These are phyloP conservation scores for Nyssa sinensis DNA, from an alignment of 148 eudicot species.

Conservation along the genomic window DNA sequence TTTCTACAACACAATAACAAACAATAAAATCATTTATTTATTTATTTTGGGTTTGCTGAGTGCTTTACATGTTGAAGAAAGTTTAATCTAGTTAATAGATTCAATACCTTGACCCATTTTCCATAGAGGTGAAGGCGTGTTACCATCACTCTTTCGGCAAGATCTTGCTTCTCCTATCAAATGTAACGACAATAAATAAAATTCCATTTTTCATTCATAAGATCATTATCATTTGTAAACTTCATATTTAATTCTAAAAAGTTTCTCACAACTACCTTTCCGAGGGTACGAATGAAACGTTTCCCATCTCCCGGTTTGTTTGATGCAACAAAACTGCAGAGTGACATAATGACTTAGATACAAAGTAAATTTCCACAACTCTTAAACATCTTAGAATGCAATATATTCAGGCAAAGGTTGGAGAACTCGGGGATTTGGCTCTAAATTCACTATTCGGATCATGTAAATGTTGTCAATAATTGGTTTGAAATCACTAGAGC, in stretches of 20 bases:
- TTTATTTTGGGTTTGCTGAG: background rate
- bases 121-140: constrained; percentile 92
- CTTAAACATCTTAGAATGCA: too few relatives aligned
- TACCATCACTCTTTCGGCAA: constrained; percentile 91
- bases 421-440: too few relatives aligned
- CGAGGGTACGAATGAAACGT: constrained; percentile 71
- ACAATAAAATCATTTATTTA: background rate
- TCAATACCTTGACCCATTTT: constrained; percentile 84
- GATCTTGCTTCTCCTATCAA: constrained; percentile 78
- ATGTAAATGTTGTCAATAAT: too few relatives aligned
- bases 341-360: background rate
- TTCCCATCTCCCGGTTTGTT: constrained; percentile 84
- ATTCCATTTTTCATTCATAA: background rate
- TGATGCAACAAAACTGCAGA: constrained; percentile 55
- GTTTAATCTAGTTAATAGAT: background rate
- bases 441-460: too few relatives aligned
- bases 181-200: background rate
- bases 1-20: constrained; percentile 41
- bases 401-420: too few relatives aligned
- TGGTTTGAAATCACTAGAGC: too few relatives aligned
- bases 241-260: background rate
- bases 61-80: background rate
- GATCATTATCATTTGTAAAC: background rate
- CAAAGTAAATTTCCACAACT: too few relatives aligned
- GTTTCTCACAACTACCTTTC: constrained; percentile 39